Evolutionary conservation across 2,329 filamentous ascomycete genomes (phyloP), one percentile per base, ranked within the genome.

Genomic region (Fusarium penzigii): DNA sequence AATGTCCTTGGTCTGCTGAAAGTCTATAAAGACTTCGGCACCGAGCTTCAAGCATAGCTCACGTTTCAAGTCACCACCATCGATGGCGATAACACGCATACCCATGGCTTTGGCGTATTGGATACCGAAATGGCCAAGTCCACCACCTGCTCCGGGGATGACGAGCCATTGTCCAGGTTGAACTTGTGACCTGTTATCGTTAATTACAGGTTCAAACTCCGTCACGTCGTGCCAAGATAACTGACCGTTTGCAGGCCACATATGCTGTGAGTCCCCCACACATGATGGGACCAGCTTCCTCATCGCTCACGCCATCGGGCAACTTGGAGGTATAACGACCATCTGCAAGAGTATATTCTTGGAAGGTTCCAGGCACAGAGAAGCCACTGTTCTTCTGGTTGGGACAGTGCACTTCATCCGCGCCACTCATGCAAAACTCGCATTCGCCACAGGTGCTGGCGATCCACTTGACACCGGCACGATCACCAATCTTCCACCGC

Each of bases 21-120:
- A 97, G 76, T 97, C 92, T 64, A 96, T 81, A 62, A 86, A 96
- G 12, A 79, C 72, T 38, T 79, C 74, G 0, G 89, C 85, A 17
- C 91, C 91, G 20, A 95, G 83, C 57, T 82, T 69, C 63, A 82
- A 75, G 68, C 83, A 87, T 73, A 91, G 83, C 54, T 82, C 75
- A 64, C 75, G 80, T 81, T 96, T 96, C 70, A 92, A 88, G 1
- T 85, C 84, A 17, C 91, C 90, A 25, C 83, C 83, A 64, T 96
- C 91, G 57, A 96, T 90, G 55, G 86, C 90, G 63, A 96, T 86
- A 48, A 84, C 78, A 52, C 84, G 79, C 51, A 94, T 76, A 51
- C 91, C 90, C 91, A 96, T 95, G 14, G 90, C 91, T 70, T 86
- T 89, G 40, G 89, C 90, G 70, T 94, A 96, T 74, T 96, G 91